Conservation (phyloP, 2,329 filamentous ascomycete genomes). For the Fusarium pilosicola region DNA sequence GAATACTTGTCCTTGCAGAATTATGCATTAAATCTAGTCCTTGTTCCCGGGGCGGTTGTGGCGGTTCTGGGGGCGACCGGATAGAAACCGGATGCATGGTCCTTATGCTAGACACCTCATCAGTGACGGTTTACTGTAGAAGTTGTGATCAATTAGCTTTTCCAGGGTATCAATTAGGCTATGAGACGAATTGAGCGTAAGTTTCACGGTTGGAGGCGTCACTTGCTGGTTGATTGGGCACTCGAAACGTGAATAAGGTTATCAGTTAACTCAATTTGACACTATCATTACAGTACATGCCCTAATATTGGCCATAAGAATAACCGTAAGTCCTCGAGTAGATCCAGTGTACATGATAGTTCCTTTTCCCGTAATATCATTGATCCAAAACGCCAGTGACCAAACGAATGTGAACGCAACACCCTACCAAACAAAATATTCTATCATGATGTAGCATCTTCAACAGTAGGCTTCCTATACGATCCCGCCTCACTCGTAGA, state of each 20-base stretch:
- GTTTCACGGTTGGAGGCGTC: neutral
- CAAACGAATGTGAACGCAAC: conserved; percentile 4
- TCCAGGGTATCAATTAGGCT: neutral
- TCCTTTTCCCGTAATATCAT: neutral
- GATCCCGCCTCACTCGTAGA: conserved; percentile 27
- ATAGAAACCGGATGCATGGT: conserved; percentile 25
- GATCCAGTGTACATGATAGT: conserved; percentile 6
- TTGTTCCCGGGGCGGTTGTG: conserved; percentile 18
- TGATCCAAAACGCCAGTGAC: conserved; percentile 24
- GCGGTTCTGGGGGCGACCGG: conserved; percentile 15
- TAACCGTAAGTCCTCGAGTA: neutral
- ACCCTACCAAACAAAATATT: neutral
- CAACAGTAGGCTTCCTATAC: conserved; percentile 42
- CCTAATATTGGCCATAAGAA: neutral
- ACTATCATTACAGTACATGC: conserved; percentile 17
- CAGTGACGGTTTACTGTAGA: neutral
- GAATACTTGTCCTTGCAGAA: conserved; percentile 5
- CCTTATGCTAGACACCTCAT: conserved; percentile 20
- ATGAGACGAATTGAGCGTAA: neutral
- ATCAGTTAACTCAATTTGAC: conserved; percentile 9
- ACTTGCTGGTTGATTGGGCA: neutral
- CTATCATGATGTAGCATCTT: conserved; percentile 20
- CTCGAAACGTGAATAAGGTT: neutral
- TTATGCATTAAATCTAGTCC: neutral
- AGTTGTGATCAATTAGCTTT: neutral